These are phyloP conservation scores for Centrapalus pauciflorus DNA, from an alignment of 129 eudicot genomes.

Conservation along the genomic window DNA sequence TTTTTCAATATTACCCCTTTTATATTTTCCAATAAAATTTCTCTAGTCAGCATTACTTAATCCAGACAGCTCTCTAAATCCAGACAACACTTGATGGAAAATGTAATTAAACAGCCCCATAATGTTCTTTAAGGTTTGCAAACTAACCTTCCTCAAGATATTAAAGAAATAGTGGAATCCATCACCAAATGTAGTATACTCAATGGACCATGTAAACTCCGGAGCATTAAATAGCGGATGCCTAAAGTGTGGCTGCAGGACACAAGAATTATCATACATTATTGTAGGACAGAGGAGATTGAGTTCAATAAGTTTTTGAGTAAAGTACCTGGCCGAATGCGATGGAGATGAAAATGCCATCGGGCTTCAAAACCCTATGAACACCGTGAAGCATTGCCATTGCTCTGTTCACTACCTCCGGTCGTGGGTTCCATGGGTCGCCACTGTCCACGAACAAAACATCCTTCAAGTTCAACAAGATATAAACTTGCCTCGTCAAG, in stretches of 20 bases:
- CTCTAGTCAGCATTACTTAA: too few relatives aligned
- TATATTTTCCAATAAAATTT: too few relatives aligned
- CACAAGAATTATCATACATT: constrained; percentile 3
- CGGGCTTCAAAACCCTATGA: constrained; percentile 77
- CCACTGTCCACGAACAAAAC: constrained; percentile 99
- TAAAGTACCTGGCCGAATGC: constrained; percentile 88
- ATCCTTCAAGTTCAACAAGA: constrained; percentile 68
- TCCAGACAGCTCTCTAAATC: too few relatives aligned
- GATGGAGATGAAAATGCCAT: constrained; percentile 85
- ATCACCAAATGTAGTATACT: constrained; percentile 85
- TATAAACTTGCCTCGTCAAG: constrained; percentile 27
- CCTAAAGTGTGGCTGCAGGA: constrained; percentile 89
- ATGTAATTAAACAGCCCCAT: too few relatives aligned
- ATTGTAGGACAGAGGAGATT: not conserved
- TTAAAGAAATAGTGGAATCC: constrained; percentile 96
- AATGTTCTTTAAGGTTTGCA: too few relatives aligned
- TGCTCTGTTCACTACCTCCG: constrained; percentile 54
- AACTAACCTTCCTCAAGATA: constrained; percentile 69
- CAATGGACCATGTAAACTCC: constrained; percentile 83
- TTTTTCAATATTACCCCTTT: too few relatives aligned
- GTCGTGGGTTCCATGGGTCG: constrained; percentile 91
- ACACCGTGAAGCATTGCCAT: constrained; percentile 88
- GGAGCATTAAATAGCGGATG: constrained; percentile 70
- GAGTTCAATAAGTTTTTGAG: not conserved
- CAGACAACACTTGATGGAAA: too few relatives aligned